Conservation (phyloP, 441 rosid genomes). For the Gossypium davidsonii region DNA sequence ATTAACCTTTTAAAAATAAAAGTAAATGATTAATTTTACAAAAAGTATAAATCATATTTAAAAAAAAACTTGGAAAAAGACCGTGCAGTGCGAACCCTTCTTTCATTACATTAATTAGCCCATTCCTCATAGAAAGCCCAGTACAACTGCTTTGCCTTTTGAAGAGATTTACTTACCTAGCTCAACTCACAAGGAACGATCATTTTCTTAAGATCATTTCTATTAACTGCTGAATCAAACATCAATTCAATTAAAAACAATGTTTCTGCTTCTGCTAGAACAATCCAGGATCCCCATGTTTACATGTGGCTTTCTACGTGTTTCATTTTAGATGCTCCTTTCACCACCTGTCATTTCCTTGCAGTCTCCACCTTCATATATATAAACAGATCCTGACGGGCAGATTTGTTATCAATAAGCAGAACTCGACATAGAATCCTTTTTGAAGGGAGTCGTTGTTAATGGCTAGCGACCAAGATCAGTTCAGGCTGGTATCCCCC, state of each 20-base stretch:
- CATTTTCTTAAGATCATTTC: neutral
- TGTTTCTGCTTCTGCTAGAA: neutral
- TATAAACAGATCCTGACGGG: neutral
- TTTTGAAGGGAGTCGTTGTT: too few species aligned
- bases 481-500: slow-evolving; percentile 39
- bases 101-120: neutral
- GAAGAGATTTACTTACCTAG: neutral
- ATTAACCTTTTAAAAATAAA: too few species aligned
- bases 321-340: neutral
- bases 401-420: neutral
- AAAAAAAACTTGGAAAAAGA: too few species aligned
- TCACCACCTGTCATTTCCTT: slow-evolving; percentile 12
- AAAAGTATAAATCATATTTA: too few species aligned
- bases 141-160: neutral
- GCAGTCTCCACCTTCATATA: neutral
- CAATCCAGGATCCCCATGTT: neutral
- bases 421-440: too few species aligned
- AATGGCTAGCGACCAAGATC: slow-evolving; percentile 29
- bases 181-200: neutral
- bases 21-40: too few species aligned
- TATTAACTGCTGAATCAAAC: neutral
- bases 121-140: neutral
- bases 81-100: neutral
- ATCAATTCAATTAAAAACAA: neutral
- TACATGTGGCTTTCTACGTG: slow-evolving; percentile 9